Evolutionary conservation across 805 yeast species (phyloP).

Genomic region (Nakazawaea holstii): DNA sequence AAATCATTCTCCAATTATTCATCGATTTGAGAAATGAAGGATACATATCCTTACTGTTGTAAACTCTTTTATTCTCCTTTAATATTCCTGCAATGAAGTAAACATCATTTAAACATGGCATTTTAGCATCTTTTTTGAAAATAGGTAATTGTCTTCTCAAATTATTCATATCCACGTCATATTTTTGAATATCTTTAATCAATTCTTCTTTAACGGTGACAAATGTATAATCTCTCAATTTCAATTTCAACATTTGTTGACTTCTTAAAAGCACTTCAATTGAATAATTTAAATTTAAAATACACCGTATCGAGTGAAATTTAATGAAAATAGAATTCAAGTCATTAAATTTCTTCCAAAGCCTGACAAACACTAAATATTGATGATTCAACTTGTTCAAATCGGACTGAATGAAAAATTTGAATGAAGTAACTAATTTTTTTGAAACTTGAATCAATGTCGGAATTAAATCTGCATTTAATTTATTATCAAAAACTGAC

Average conservation of each 20-base stretch:
- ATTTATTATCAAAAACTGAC: background rate
- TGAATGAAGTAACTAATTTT: background rate
- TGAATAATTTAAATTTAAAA: background rate
- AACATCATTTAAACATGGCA: background rate
- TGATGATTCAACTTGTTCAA: background rate
- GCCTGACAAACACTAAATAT: background rate
- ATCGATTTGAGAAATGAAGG: constrained; percentile 3
- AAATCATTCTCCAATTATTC: constrained; percentile 8
- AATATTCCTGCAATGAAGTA: background rate
- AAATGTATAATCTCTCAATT: background rate
- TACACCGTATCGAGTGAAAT: constrained; percentile 6
- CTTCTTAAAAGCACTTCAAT: constrained; percentile 1
- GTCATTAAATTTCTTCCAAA: background rate
- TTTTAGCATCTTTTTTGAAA: background rate
- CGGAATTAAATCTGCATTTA: background rate
- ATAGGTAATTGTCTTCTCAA: background rate
- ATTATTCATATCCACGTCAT: background rate
- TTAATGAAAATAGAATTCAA: constrained; percentile 1
- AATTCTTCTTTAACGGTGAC: background rate
- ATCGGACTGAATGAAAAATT: background rate
- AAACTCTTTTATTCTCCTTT: background rate
- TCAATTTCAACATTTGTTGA: background rate
- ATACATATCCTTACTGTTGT: constrained; percentile 1
- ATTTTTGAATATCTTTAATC: background rate
- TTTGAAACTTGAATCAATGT: background rate